Evolutionary conservation across 2,329 filamentous ascomycete species (phyloP).

Genomic region (Aspergillus viridinutans): DNA sequence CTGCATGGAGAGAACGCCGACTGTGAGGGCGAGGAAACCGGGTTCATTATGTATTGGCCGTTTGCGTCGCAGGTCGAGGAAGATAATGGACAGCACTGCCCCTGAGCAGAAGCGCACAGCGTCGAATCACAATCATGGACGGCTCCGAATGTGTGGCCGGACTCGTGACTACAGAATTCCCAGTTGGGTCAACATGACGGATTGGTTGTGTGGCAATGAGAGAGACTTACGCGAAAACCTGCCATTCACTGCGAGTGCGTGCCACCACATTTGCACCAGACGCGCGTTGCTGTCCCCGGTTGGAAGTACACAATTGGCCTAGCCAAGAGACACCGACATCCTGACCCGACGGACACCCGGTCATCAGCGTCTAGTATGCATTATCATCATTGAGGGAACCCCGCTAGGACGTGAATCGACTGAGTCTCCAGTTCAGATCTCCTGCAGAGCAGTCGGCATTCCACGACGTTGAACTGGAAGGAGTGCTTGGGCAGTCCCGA

Average conservation of each 20-base stretch:
- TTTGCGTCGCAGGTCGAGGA: slow-evolving; percentile 63
- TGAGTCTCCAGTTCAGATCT: slow-evolving; percentile 35
- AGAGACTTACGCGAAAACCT: slow-evolving; percentile 67
- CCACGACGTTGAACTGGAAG: slow-evolving; percentile 47
- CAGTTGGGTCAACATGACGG: neutral
- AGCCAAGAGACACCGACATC: slow-evolving; percentile 80
- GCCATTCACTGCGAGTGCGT: slow-evolving; percentile 80
- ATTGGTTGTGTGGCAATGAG: neutral
- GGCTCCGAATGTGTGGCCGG: slow-evolving; percentile 88
- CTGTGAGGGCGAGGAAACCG: slow-evolving; percentile 59
- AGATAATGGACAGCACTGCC: slow-evolving; percentile 74
- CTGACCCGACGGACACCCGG: slow-evolving; percentile 70
- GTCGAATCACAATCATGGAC: slow-evolving; percentile 56
- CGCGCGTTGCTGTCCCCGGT: neutral
- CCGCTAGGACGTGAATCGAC: slow-evolving; percentile 79
- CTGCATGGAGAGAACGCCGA: slow-evolving; percentile 76
- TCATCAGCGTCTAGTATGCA: slow-evolving; percentile 87
- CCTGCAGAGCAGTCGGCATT: slow-evolving; percentile 15
- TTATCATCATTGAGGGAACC: slow-evolving; percentile 67
- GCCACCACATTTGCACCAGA: slow-evolving; percentile 73
- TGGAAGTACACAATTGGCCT: slow-evolving; percentile 65
- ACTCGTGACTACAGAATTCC: slow-evolving; percentile 59
- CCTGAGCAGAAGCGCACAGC: slow-evolving; percentile 42
- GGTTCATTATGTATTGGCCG: slow-evolving; percentile 58
- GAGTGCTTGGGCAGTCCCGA: slow-evolving; percentile 63